Evolutionary conservation across 1,284 basidiomycete species (phyloP), one percentile per base, ranked within the genome.

Genomic region (Rhodotorula sp.): DNA sequence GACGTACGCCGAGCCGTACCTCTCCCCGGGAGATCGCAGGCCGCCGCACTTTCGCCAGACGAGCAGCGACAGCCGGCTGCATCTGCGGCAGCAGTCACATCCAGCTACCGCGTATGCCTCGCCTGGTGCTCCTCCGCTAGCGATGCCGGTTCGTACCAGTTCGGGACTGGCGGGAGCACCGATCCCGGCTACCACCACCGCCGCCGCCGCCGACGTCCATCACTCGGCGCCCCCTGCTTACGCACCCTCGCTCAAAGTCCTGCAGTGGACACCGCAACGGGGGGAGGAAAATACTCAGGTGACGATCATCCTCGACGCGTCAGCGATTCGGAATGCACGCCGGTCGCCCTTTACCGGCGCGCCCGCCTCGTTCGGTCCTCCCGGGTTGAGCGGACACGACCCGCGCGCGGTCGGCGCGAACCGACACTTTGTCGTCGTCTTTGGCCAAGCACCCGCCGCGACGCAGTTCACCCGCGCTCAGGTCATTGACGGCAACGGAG

Each of bases 191-290:
- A 26, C 14, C 26, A n/a, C 23, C n/a, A 5, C 12, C 26, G 3
- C 54, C 15, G 2, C 12, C 14, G 26, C 2, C 5, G 26, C 18
- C 26, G 26, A 21, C 26, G 26, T n/a, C n/a, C 16, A n/a, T 26
- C 28, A 28, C n/a, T 26, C 62, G 19, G 19, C 26, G 0, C 18
- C 54, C 4, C 10, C 38, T 7, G 14, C 38, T n/a, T 21, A 55
- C 60, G 62, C 47, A n/a, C n/a, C 66, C 19, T 68, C 72, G 26
- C 52, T 74, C 68, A 64, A 62, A 56, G 73, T 75, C 26, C 45
- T 76, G 4, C 75, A 75, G 43, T 76, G 75, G 75, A 73, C 73
- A 12, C 75, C 75, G 1, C 68, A 73, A 45, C 63, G 59, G 47
- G 75, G 75, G 14, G 67, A 71, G 2, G 75, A 75, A 26, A 73